A percentile compares a stretch with the other conserved stretches of the same genome.
Evolutionary conservation across 495 filamentous ascomycete species (phyloP).

Genomic region (Cladorrhinum samala): DNA sequence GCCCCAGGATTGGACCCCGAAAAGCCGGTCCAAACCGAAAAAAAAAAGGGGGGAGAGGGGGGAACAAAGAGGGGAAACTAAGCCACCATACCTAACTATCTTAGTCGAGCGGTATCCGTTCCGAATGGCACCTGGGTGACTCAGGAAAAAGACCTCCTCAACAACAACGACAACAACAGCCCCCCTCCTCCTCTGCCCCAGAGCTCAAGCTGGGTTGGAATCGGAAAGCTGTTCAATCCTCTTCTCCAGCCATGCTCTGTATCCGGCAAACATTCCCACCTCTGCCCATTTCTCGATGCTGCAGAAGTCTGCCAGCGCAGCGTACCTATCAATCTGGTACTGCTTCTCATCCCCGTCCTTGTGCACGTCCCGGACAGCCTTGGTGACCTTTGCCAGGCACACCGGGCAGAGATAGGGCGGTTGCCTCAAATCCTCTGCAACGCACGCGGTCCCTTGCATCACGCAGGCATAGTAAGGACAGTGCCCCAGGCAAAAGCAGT

Average conservation of each 20-base stretch:
- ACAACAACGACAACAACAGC: too few species aligned
- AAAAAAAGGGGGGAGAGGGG: neutral
- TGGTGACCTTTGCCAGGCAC: conserved; percentile 50
- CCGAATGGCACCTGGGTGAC: too few species aligned
- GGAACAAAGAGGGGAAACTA: too few species aligned
- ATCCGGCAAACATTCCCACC: conserved; percentile 38
- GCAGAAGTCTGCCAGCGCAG: conserved; percentile 41
- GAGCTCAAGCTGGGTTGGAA: too few species aligned
- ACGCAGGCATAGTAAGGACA: conserved; percentile 64
- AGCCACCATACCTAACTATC: too few species aligned
- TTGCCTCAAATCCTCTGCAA: conserved; percentile 59
- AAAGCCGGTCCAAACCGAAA: neutral
- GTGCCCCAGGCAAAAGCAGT: conserved; percentile 60
- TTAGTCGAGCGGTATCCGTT: too few species aligned
- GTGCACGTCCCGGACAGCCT: conserved; percentile 14
- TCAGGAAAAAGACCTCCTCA: too few species aligned
- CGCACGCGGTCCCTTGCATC: conserved; percentile 58
- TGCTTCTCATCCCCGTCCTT: conserved; percentile 13
- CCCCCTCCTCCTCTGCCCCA: too few species aligned
- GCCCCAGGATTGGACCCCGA: neutral
- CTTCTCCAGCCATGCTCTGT: conserved; percentile 32
- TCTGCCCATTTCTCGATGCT: conserved; percentile 21
- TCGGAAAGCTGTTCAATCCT: too few species aligned
- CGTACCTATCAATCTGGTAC: conserved; percentile 35
- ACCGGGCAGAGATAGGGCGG: conserved; percentile 63